A percentile compares a stretch with the other conserved stretches of the same genome.
These are phyloP conservation scores for Candida nemodendra DNA, from an alignment of 805 yeast genomes.

Conservation along the genomic window DNA sequence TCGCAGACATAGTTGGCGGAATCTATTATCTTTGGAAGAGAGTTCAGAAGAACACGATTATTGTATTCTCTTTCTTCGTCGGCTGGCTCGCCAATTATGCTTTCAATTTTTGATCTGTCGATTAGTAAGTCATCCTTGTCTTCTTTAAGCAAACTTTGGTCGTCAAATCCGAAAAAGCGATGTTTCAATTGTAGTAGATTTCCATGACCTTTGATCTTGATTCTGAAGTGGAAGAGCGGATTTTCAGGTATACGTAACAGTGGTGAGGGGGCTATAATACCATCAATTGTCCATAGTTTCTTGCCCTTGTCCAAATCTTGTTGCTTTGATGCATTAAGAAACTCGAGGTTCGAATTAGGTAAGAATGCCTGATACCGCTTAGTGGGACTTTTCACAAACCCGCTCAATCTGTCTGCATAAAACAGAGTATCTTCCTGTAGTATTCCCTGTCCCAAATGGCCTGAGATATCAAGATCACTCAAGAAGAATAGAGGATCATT, in stretches of 20 bases:
- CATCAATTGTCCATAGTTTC: constrained; percentile 22
- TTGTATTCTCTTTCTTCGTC: constrained; percentile 12
- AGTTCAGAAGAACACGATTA: constrained; percentile 14
- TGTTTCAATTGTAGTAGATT: constrained; percentile 20
- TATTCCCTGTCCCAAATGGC: constrained; percentile 23
- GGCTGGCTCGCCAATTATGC: neutral
- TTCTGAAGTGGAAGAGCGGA: constrained; percentile 27
- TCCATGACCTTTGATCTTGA: constrained; percentile 27
- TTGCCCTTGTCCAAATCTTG: constrained; percentile 8
- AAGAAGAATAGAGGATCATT: constrained; percentile 39
- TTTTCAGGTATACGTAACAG: constrained; percentile 15
- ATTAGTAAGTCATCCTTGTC: constrained; percentile 25
- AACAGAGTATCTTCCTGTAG: constrained; percentile 32
- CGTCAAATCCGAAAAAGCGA: constrained; percentile 27
- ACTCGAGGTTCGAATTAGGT: constrained; percentile 33
- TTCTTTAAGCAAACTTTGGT: constrained; percentile 24
- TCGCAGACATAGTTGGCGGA: constrained; percentile 47
- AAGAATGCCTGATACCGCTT: constrained; percentile 30
- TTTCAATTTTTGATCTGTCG: constrained; percentile 7
- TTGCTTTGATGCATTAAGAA: constrained; percentile 17
- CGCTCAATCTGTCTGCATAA: constrained; percentile 32
- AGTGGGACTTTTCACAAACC: constrained; percentile 16
- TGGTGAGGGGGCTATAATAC: constrained; percentile 26
- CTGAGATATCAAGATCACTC: constrained; percentile 12
- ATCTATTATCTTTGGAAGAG: constrained; percentile 41